A percentile compares a stretch with the other conserved stretches of the same genome.
phyloP scores from a whole-genome alignment of 192 early-diverging fungal species.

The Linderina pennispora region DNA sequence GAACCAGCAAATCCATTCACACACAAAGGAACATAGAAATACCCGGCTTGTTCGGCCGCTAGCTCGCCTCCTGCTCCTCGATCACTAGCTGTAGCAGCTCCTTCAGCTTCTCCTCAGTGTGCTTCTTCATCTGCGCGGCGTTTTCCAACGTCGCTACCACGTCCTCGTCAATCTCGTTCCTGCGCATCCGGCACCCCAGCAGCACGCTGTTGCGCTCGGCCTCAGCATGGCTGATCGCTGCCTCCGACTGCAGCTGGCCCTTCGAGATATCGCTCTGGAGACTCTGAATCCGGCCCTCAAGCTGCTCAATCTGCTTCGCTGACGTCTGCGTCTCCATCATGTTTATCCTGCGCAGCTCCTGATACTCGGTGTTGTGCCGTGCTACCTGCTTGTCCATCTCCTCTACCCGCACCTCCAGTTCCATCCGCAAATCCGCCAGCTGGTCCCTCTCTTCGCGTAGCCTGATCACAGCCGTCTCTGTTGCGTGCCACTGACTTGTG shows the following conservation, averaged over 20 bases:
- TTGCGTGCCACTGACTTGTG: conserved; percentile 39
- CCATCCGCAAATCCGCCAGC: conserved; percentile 38
- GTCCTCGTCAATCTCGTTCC: conserved; percentile 38
- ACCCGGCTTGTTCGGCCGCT: too few relatives aligned
- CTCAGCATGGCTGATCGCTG: conserved; percentile 34
- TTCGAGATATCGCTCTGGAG: conserved; percentile 41
- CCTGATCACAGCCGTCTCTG: conserved; percentile 31
- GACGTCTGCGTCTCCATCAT: conserved; percentile 32
- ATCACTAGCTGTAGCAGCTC: conserved; percentile 37
- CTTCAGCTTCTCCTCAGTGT: conserved; percentile 23
- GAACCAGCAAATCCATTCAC: too few relatives aligned
- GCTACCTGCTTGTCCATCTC: conserved; percentile 42
- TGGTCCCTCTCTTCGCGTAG: conserved; percentile 38
- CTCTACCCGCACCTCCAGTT: conserved; percentile 38
- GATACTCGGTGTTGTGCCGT: conserved; percentile 40
- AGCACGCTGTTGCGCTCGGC: conserved; percentile 46
- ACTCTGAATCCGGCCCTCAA: conserved; percentile 41
- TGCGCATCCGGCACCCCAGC: conserved; percentile 39
- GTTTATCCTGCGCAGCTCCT: conserved; percentile 34
- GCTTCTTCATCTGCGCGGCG: conserved; percentile 30
- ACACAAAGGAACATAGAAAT: background rate
- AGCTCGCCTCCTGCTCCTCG: too few relatives aligned
- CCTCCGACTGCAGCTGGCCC: conserved; percentile 41
- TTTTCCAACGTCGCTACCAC: conserved; percentile 38
- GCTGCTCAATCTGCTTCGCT: conserved; percentile 37